phyloP scores from a whole-genome alignment of 768 basidiomycete genomes.

The Suillus fuscotomentosus region DNA sequence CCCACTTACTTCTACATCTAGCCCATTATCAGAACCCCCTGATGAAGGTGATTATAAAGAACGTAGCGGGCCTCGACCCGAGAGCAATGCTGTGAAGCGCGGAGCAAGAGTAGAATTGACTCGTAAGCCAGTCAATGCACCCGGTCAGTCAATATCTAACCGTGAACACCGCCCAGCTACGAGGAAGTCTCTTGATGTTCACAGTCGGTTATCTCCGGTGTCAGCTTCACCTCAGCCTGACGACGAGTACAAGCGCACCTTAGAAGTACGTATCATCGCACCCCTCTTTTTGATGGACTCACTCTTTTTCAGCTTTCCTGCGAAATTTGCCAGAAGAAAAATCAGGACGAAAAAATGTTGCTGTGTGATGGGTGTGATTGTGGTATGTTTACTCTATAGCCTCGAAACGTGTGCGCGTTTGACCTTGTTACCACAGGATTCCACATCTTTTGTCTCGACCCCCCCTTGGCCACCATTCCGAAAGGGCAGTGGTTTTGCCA shows the following conservation, averaged over 20 bases:
- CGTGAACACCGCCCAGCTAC: slow-evolving; percentile 28
- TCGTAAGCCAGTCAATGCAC: slow-evolving; percentile 27
- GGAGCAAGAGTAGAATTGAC: slow-evolving; percentile 52
- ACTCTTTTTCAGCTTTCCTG: slow-evolving; percentile 65
- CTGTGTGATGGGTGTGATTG: slow-evolving; percentile 87
- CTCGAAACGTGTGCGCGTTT: slow-evolving; percentile 10
- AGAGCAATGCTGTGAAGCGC: slow-evolving; percentile 46
- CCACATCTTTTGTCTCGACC: slow-evolving; percentile 96
- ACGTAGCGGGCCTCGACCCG: slow-evolving; percentile 40
- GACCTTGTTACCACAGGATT: slow-evolving; percentile 58
- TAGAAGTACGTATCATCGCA: slow-evolving; percentile 47
- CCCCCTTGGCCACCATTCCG: slow-evolving; percentile 81
- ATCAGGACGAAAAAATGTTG: slow-evolving; percentile 88
- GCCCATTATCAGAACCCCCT: slow-evolving; percentile 75
- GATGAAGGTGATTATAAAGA: slow-evolving; percentile 71
- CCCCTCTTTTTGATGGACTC: slow-evolving; percentile 16
- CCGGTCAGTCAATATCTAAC: background rate
- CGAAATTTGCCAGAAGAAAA: slow-evolving; percentile 90
- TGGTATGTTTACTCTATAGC: slow-evolving; percentile 41
- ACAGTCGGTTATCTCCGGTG: slow-evolving; percentile 21
- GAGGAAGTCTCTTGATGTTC: slow-evolving; percentile 26
- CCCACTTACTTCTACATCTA: slow-evolving; percentile 75
- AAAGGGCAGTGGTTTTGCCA: slow-evolving; percentile 97
- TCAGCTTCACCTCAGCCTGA: slow-evolving; percentile 25
- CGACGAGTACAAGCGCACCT: slow-evolving; percentile 42